Percentiles rank a stretch among this genome's conserved stretches.
Evolutionary conservation across 148 eudicot genomes (phyloP).

Genomic region (Heliosperma pusillum): DNA sequence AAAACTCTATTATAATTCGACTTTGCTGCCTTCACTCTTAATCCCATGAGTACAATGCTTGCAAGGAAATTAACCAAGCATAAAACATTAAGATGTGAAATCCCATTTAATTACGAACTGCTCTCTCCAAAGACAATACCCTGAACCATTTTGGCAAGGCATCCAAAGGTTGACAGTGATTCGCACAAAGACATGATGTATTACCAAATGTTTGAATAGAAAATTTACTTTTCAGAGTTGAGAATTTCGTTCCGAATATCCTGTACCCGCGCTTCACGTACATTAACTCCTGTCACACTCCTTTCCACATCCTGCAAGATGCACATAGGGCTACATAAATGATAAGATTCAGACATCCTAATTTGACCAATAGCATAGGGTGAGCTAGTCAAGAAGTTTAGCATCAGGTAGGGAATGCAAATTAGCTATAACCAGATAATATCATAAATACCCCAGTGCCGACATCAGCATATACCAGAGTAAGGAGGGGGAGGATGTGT

Average conservation of each 20-base stretch:
- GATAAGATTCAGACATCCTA: neutral
- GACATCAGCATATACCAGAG: neutral
- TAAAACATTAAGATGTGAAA: neutral
- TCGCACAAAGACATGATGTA: neutral
- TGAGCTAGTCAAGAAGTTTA: neutral
- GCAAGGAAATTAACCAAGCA: too few relatives aligned
- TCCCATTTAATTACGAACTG: neutral
- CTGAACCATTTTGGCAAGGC: neutral
- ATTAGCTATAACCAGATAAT: neutral
- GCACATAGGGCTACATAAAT: neutral
- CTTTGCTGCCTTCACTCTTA: too few relatives aligned
- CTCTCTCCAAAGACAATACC: neutral
- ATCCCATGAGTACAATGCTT: neutral
- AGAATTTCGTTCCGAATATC: conserved; percentile 89
- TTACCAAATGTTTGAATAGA: neutral
- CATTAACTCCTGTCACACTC: conserved; percentile 81
- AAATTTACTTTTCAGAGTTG: conserved; percentile 78
- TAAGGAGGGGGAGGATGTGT: neutral
- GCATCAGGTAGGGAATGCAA: neutral
- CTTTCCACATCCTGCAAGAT: conserved; percentile 75
- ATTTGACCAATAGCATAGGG: neutral
- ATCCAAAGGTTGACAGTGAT: neutral
- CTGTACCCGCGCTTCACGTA: conserved; percentile 86
- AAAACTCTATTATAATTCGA: too few relatives aligned
- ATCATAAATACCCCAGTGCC: neutral